Evolutionary conservation across 2,329 filamentous ascomycete genomes (phyloP), one percentile per base, ranked within the genome.

Genomic region (Diplodia intermedia): DNA sequence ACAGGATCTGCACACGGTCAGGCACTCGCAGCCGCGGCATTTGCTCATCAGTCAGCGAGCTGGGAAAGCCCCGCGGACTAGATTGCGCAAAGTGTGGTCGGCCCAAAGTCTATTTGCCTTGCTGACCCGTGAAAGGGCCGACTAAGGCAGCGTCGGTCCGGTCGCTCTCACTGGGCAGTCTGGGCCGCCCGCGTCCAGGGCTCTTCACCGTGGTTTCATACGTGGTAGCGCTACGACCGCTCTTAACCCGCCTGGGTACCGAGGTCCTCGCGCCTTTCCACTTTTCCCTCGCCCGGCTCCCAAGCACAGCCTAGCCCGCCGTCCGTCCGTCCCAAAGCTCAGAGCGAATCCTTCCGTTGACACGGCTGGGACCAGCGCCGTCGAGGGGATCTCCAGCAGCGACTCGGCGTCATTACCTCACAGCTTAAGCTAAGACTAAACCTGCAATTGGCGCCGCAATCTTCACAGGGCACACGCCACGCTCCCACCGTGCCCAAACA

Each of bases 331-430:
- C 66, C 43, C 66, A 53, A 68, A 62, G 50, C 56, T 62, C 49
- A 62, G 50, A 63, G 23, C 18, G 29, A 63, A 63, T 63, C 60
- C 60, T 63, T 63, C 65, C 65, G 55, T 60, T 43, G 23, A 61
- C 57, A 68, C 57, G 57, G 50, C 66, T 57, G 65, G 52, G 65
- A 56, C 49, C 62, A 53, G 43, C 62, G 33, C 43, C 43, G 62
- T 29, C 62, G 33, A 56, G 54, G 65, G 40, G 65, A 66, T 66
- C 65, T 66, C 65, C 65, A 66, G 53, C 50, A 66, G 53, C 50
- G 71, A 71, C 70, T 67, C 65, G 70, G 66, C 66, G 66, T 69
- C 72, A 79, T 78, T 79, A 78, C 77, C 74, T 78, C 76, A 79
- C 77, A 70, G 66, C 72, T 72, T 72, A 72, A 72, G 73, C 76